Percentiles rank a stretch among this genome's conserved stretches.
These are phyloP conservation scores for Sclerotinia borealis DNA, from an alignment of 2,329 filamentous ascomycete species.

Conservation along the genomic window DNA sequence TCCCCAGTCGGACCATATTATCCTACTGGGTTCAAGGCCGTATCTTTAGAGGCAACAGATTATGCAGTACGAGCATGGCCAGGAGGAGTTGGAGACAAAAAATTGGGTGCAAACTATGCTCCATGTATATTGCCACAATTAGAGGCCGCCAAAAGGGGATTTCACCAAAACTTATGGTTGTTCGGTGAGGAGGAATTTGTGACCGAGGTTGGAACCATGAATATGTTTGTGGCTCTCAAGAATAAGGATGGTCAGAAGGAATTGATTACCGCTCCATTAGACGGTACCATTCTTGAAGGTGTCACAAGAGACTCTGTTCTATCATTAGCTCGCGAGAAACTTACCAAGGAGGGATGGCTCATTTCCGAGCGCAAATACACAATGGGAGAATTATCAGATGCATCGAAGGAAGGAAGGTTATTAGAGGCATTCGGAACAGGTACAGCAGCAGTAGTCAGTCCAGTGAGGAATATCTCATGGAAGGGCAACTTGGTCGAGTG, in stretches of 20 bases:
- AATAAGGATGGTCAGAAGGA: constrained; percentile 86
- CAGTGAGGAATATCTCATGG: constrained; percentile 85
- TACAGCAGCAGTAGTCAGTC: constrained; percentile 89
- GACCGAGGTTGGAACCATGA: constrained; percentile 98
- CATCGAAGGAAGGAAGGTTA: constrained; percentile 75
- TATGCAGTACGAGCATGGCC: constrained; percentile 98
- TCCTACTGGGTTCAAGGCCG: constrained; percentile 95
- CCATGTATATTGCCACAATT: constrained; percentile 96
- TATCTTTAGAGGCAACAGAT: constrained; percentile 91
- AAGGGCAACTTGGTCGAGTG: constrained; percentile 75
- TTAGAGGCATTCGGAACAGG: constrained; percentile 92
- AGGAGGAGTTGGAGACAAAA: constrained; percentile 95
- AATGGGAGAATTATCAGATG: constrained; percentile 79
- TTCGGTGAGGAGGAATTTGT: constrained; percentile 94
- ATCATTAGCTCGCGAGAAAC: constrained; percentile 74
- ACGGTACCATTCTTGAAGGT: constrained; percentile 93
- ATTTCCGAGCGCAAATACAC: constrained; percentile 85
- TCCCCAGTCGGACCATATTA: constrained; percentile 97
- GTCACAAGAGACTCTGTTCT: constrained; percentile 91
- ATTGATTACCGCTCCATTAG: constrained; percentile 88
- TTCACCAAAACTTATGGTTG: constrained; percentile 97
- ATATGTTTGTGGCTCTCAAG: constrained; percentile 83
- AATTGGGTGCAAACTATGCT: constrained; percentile 98
- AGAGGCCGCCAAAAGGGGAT: constrained; percentile 82
- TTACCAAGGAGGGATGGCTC: constrained; percentile 81